A percentile compares a stretch with the other conserved stretches of the same genome.
phyloP scores from a whole-genome alignment of 257 asterid genomes.

The Linderniella brevidens region DNA sequence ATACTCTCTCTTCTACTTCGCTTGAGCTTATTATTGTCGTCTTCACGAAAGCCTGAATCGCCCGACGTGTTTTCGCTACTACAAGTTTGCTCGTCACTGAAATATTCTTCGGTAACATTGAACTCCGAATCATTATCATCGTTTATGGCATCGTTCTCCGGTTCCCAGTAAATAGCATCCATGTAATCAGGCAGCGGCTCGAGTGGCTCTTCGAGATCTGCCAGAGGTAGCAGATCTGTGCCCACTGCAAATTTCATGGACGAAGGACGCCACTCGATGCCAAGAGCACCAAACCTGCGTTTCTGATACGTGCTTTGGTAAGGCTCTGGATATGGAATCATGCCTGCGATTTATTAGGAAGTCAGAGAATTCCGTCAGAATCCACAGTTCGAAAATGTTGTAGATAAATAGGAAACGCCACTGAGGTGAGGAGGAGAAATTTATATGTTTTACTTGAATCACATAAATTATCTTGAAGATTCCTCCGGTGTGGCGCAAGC shows the following conservation, averaged over 20 bases:
- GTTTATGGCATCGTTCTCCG: constrained; percentile 63
- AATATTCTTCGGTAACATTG: constrained; percentile 45
- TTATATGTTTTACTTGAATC: constrained; percentile 45
- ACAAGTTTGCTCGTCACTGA: constrained; percentile 44
- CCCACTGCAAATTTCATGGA: constrained; percentile 78
- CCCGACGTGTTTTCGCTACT: constrained; percentile 34
- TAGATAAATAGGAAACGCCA: too few relatives aligned
- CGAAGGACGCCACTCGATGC: constrained; percentile 89
- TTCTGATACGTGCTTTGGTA: constrained; percentile 83
- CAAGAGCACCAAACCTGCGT: constrained; percentile 76
- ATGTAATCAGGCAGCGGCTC: constrained; percentile 76
- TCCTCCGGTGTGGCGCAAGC: constrained; percentile 62
- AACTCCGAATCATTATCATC: constrained; percentile 96
- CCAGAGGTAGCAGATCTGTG: constrained; percentile 68
- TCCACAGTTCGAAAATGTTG: too few relatives aligned
- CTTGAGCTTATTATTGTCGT: constrained; percentile 17
- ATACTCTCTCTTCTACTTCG: constrained; percentile 31
- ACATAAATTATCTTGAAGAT: constrained; percentile 75
- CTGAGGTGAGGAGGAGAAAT: too few relatives aligned
- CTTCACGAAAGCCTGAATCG: constrained; percentile 53
- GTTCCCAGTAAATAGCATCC: constrained; percentile 88
- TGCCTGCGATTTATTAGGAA: constrained; percentile 41
- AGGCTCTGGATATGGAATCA: constrained; percentile 98
- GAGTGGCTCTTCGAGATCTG: constrained; percentile 58
- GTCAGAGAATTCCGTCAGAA: too few relatives aligned